Evolutionary conservation across 2,329 filamentous ascomycete species (phyloP), one percentile per base, ranked within the genome.

Genomic region (Pseudocercospora fuligena): DNA sequence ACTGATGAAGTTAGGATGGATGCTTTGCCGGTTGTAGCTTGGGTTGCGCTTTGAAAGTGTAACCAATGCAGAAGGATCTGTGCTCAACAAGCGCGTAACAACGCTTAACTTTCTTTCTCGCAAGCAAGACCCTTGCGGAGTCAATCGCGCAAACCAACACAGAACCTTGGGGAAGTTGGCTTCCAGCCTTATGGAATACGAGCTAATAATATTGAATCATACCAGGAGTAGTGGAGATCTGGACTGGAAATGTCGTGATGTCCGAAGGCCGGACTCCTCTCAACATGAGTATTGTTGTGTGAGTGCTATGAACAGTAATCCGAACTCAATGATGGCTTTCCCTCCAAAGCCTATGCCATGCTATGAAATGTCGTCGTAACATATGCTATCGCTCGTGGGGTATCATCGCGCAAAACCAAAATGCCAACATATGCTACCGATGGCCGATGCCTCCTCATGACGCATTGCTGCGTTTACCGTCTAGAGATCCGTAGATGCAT

Each of bases 361-460:
- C 47, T 7, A 27, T 51, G 19, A 5, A 5, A 51, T 21, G 46
- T 23, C 21, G 5, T 27, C 47, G 47, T 51, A n/a, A 21, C 11
- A 9, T 54, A 54, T 54, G 51, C 51, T 19, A 40, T 60, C 57
- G 57, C 33, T 56, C 27, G 23, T 60, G 33, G 51, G 57, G 57
- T 60, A 60, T 60, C 57, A 46, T 60, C 57, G 57, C 57, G 40
- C 21, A 47, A 60, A 33, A 60, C 9, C 57, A 27, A 60, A 60
- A 60, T 46, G 25, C 51, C 51, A 54, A 14, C 25, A 54, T 54
- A 54, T 51, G 47, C 47, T 21, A 1, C 36, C 36, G 11, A 40
- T 40, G 36, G 6, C 36, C 36, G 36, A 40, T 16, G 40, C 40
- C 40, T 31, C 14, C 27, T n/a, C 19, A 33, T 33, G 51, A 16